Conservation (phyloP, 306 rosid genomes). For the Cucurbita ficifolia region DNA sequence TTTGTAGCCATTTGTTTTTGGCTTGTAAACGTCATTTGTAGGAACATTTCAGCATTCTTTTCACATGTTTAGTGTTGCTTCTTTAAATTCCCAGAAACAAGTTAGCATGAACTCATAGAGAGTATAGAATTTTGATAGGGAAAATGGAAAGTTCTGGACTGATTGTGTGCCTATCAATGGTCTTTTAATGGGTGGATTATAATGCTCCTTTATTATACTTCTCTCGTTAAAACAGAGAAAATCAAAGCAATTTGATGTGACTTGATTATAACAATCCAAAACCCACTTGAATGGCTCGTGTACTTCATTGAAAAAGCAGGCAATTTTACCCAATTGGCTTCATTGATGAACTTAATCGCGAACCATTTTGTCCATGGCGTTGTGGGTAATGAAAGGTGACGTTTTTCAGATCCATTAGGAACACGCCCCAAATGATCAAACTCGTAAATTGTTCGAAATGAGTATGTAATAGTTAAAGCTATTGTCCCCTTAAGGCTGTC, state of each 20-base stretch:
- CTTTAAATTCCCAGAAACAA: neutral
- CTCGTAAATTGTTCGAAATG: neutral
- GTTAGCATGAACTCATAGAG: neutral
- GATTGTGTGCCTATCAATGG: too few relatives aligned
- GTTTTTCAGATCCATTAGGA: neutral
- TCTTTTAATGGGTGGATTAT: neutral
- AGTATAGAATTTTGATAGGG: neutral
- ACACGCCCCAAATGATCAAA: neutral
- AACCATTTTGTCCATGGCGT: neutral
- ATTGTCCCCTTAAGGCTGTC: too few relatives aligned
- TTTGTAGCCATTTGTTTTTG: slow-evolving; percentile 54
- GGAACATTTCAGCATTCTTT: neutral
- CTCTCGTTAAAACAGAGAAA: neutral
- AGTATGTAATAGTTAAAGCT: too few relatives aligned
- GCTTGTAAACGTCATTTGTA: slow-evolving; percentile 26
- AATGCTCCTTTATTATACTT: neutral
- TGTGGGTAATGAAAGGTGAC: neutral
- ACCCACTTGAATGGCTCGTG: neutral
- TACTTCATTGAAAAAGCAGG: neutral
- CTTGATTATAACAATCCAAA: neutral
- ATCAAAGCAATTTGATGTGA: neutral
- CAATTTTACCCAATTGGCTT: neutral
- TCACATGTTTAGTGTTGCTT: neutral
- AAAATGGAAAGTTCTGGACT: neutral
- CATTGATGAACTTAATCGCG: neutral